Evolutionary conservation across 108 stramenopile genomes (phyloP).

Genomic region (Fragilaria crotonensis): DNA sequence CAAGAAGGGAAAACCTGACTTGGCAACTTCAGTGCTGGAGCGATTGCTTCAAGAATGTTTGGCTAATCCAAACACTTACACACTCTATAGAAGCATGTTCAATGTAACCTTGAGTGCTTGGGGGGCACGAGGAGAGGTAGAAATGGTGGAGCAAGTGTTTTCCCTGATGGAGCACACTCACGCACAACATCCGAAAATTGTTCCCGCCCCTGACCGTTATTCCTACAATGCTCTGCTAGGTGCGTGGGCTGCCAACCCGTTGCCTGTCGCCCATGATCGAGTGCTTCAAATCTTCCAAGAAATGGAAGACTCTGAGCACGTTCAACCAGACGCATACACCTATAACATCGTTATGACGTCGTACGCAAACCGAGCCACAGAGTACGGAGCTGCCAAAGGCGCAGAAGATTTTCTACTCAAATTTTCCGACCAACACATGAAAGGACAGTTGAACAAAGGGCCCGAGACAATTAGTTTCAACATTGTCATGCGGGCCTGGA

Average conservation of each 20-base stretch:
- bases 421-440: constrained; percentile 15
- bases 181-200: background rate
- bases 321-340: constrained; percentile 19
- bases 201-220: background rate
- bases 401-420: constrained; percentile 23
- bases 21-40: background rate
- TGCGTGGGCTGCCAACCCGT: background rate
- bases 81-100: background rate
- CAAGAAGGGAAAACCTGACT: too few relatives aligned
- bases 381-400: constrained; percentile 14
- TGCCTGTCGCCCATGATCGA: background rate
- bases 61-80: background rate
- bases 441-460: background rate
- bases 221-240: background rate
- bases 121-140: background rate
- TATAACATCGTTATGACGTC: constrained; percentile 31
- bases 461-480: constrained; percentile 30
- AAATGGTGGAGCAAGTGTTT: background rate
- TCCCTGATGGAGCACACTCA: background rate
- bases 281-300: background rate
- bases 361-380: constrained; percentile 13
- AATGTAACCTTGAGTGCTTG: background rate
- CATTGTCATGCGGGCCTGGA: constrained; percentile 22
- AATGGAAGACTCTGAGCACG: background rate
- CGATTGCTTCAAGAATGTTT: background rate